Conservation (phyloP, 495 filamentous ascomycete species). For the Lasiosphaeria ovina region DNA sequence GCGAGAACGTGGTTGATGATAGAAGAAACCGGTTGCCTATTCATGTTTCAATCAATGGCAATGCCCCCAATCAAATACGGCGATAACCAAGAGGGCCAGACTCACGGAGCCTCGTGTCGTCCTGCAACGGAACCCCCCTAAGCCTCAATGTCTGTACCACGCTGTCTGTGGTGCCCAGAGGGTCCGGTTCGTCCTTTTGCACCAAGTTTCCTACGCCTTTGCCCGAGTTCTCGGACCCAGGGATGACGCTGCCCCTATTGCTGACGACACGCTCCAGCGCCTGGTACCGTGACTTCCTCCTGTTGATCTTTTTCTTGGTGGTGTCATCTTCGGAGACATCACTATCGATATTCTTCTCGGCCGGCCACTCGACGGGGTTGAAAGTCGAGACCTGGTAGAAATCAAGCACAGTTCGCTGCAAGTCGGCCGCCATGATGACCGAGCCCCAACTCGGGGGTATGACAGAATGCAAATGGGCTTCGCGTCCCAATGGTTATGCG, state of each 20-base stretch:
- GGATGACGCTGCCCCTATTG: conserved; percentile 60
- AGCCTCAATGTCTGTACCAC: conserved; percentile 78
- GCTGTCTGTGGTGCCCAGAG: conserved; percentile 75
- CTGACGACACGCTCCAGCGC: conserved; percentile 73
- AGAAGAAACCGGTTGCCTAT: conserved; percentile 87
- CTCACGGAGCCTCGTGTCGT: conserved; percentile 75
- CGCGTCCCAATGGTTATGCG: not conserved
- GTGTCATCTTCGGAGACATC: conserved; percentile 67
- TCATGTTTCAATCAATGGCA: conserved; percentile 6
- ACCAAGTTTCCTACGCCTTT: conserved; percentile 71
- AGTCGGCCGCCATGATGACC: conserved; percentile 41
- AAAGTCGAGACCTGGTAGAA: conserved; percentile 83
- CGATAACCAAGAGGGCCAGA: conserved; percentile 12
- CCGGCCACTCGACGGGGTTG: conserved; percentile 83
- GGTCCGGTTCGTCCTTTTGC: conserved; percentile 87
- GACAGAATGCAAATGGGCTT: not conserved
- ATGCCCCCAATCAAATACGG: not conserved
- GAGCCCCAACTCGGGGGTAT: not conserved
- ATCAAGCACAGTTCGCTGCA: conserved; percentile 73
- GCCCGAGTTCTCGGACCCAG: conserved; percentile 66
- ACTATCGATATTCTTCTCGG: conserved; percentile 67
- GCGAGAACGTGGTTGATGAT: conserved; percentile 92
- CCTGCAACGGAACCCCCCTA: conserved; percentile 76
- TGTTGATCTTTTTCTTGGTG: conserved; percentile 48
- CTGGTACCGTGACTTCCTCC: conserved; percentile 76